Evolutionary conservation across 1,284 basidiomycete genomes (phyloP).

Genomic region (Sanguinoderma infundibulare): DNA sequence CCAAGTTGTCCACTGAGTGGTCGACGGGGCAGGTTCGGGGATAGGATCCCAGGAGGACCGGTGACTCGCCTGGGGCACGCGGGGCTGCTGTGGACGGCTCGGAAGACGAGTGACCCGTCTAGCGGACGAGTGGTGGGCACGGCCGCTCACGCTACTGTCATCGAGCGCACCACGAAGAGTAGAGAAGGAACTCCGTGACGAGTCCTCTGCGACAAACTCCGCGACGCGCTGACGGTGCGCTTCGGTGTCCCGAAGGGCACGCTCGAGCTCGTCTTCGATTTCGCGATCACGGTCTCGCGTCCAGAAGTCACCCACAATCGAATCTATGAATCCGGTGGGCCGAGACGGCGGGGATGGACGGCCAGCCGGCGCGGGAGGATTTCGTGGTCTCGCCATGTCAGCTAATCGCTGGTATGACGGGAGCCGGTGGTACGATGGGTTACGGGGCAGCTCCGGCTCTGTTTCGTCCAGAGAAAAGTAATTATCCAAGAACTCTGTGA

Average conservation of each 20-base stretch:
- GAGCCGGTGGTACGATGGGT: neutral
- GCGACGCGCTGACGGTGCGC: slow-evolving; percentile 13
- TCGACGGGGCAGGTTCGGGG: neutral
- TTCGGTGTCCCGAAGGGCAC: slow-evolving; percentile 17
- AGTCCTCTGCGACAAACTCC: slow-evolving; percentile 11
- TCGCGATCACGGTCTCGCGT: slow-evolving; percentile 8
- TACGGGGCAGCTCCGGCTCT: neutral
- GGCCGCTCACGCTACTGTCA: slow-evolving; percentile 4
- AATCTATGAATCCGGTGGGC: neutral
- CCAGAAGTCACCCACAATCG: neutral
- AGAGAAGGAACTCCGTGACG: slow-evolving; percentile 17
- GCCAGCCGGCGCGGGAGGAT: neutral
- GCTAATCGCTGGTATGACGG: neutral
- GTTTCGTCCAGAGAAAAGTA: neutral
- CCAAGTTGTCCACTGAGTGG: neutral
- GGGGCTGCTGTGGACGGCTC: neutral
- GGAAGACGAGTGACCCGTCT: neutral
- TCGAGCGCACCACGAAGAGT: slow-evolving; percentile 22
- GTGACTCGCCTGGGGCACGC: neutral
- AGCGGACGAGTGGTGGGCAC: neutral
- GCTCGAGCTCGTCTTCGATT: slow-evolving; percentile 5
- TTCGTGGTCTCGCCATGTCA: neutral
- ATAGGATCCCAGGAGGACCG: neutral
- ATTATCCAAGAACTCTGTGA: neutral
- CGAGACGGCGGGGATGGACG: neutral